Base-by-base conservation (phyloP, 192 early-diverging fungal species). In the Backusella circina region DNA sequence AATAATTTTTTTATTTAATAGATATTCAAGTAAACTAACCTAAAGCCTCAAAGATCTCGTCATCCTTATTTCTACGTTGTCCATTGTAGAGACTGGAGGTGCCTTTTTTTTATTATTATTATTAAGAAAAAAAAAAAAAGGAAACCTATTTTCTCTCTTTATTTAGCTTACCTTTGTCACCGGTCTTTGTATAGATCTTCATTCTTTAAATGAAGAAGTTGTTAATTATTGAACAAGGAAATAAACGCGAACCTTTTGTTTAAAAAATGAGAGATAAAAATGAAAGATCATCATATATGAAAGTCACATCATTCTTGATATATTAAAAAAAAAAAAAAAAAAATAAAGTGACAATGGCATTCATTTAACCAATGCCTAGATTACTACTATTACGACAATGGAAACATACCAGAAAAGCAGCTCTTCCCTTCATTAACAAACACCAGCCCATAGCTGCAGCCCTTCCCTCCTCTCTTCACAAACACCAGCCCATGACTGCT, bases 161-260 rank as follows among this genome's bases (percentile, higher is more conserved):
- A 4, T 64, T 47, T 15, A 61, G 26, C 2, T 50, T 44, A 89
- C 94, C 94, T 82, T 95, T 93, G 85, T 99, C 97, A 23, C 97
- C 97, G 0, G 95, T 99, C 30, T 93, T 89, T 13, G 97, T 98
- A 85, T 98, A 98, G 39, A 98, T 91, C 67, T 89, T 92, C 81
- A 82, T 82, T 33, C 44, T 47, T n/a, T 23, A n/a, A n/a, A n/a
- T n/a, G n/a, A n/a, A n/a, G n/a, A n/a, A n/a, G n/a, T n/a, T n/a
- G n/a, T n/a, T n/a, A n/a, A n/a, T n/a, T n/a, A n/a, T n/a, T n/a
- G n/a, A n/a, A n/a, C n/a, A n/a, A n/a, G n/a, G n/a, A n/a, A n/a
- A n/a, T n/a, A n/a, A n/a, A n/a, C n/a, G n/a, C n/a, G n/a, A n/a
- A 13, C 2, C 3, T 51, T 3, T 5, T 51, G 12, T 51, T 21